Conservation (phyloP, 139 green algal genomes). For the Asterochloris sp. region DNA sequence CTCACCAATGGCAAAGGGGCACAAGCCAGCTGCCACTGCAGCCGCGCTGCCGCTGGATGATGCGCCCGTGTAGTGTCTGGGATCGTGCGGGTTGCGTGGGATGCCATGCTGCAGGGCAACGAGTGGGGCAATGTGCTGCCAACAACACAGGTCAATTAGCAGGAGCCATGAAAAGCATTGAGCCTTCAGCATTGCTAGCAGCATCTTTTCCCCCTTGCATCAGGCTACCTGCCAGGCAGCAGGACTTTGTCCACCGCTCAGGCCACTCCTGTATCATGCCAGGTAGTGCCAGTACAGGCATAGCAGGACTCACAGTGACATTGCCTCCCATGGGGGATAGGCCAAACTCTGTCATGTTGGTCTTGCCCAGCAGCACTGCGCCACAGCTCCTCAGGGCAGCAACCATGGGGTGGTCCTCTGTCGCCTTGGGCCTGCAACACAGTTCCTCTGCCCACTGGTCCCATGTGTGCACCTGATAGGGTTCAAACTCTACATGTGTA, state of each 20-base stretch:
- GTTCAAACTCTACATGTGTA: too few species aligned
- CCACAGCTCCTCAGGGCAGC: constrained; percentile 43
- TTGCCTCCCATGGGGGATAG: constrained; percentile 52
- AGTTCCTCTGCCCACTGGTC: too few species aligned
- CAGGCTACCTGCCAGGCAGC: too few species aligned
- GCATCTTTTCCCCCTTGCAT: too few species aligned
- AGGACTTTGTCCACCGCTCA: too few species aligned
- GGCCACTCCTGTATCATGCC: too few species aligned
- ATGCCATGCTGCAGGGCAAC: constrained; percentile 33
- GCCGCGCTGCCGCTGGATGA: constrained; percentile 62
- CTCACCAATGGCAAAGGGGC: constrained; percentile 67
- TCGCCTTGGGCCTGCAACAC: not conserved
- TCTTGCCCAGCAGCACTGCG: constrained; percentile 74
- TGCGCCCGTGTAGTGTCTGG: constrained; percentile 41
- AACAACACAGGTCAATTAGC: too few species aligned
- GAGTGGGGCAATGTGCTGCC: too few species aligned
- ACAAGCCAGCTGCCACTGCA: constrained; percentile 66
- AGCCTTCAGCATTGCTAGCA: too few species aligned
- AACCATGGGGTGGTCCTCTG: constrained; percentile 39
- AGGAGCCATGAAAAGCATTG: too few species aligned
- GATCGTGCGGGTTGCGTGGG: constrained; percentile 57
- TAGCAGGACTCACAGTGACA: not conserved
- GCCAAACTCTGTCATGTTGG: constrained; percentile 69
- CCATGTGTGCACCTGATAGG: not conserved
- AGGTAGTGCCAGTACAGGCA: too few species aligned